Evolutionary conservation across 2,329 filamentous ascomycete genomes (phyloP).

Genomic region (Alternaria conjuncta): DNA sequence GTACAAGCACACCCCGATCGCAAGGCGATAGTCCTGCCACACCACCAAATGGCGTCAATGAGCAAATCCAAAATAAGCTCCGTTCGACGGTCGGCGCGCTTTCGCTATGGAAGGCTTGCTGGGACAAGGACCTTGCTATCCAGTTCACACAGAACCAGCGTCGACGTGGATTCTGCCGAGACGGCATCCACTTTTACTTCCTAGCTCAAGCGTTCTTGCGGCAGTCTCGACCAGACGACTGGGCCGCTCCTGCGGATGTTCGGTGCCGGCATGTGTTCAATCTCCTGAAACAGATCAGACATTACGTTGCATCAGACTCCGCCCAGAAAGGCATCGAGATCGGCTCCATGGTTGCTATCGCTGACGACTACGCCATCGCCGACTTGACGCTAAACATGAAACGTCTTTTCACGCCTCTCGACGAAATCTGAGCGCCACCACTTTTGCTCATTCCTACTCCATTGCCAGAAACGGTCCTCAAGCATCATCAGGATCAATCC

Average conservation of each 20-base stretch:
- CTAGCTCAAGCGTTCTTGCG: slow-evolving; percentile 71
- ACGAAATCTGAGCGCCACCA: slow-evolving; percentile 21
- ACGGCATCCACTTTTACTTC: slow-evolving; percentile 77
- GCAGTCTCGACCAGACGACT: slow-evolving; percentile 61
- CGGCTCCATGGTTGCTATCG: slow-evolving; percentile 72
- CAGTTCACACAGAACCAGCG: slow-evolving; percentile 70
- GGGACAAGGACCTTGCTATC: slow-evolving; percentile 72
- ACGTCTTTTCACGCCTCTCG: slow-evolving; percentile 69
- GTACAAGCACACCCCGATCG: slow-evolving; percentile 63
- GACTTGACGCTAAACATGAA: slow-evolving; percentile 75
- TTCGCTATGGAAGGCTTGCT: slow-evolving; percentile 74
- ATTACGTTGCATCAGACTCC: slow-evolving; percentile 69
- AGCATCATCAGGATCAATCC: slow-evolving; percentile 2
- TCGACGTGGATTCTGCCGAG: slow-evolving; percentile 72
- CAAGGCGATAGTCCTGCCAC: slow-evolving; percentile 59
- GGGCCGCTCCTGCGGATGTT: slow-evolving; percentile 63
- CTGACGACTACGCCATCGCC: slow-evolving; percentile 68
- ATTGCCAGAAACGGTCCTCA: slow-evolving; percentile 1
- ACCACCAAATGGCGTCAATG: slow-evolving; percentile 52
- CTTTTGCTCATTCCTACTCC: neutral
- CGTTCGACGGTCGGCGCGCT: slow-evolving; percentile 61
- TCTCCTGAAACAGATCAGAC: slow-evolving; percentile 65
- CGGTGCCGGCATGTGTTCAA: slow-evolving; percentile 67
- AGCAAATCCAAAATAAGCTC: slow-evolving; percentile 57
- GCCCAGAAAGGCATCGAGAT: slow-evolving; percentile 69